Percentiles rank a stretch among this genome's conserved stretches.
Conservation (phyloP, 2,329 filamentous ascomycete species). For the Graphilbum ipis-grandicollis region DNA sequence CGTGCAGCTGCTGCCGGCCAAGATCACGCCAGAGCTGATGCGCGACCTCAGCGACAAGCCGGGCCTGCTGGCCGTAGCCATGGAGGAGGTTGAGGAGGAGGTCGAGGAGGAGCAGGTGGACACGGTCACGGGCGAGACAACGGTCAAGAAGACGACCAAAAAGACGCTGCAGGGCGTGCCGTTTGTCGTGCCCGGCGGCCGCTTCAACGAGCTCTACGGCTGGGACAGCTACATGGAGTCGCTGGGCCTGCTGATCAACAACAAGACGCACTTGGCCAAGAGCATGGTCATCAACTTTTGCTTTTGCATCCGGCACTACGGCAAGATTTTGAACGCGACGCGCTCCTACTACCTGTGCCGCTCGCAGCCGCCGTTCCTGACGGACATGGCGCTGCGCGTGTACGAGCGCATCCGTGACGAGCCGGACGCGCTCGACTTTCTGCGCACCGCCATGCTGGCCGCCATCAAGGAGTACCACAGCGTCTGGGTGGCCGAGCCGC, state of each 20-base stretch:
- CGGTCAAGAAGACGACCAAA: no score
- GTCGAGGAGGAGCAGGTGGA: conserved; percentile 49
- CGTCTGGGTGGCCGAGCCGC: conserved; percentile 68
- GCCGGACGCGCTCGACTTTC: conserved; percentile 62
- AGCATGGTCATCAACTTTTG: conserved; percentile 93
- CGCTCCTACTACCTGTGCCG: conserved; percentile 88
- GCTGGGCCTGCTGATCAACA: conserved; percentile 70
- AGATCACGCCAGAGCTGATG: conserved; percentile 67
- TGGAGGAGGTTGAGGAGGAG: conserved; percentile 57
- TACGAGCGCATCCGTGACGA: conserved; percentile 89
- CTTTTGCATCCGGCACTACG: conserved; percentile 96
- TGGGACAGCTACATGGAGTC: conserved; percentile 99
- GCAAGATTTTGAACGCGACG: conserved; percentile 95
- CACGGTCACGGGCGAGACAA: conserved; percentile 47
- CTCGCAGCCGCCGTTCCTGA: conserved; percentile 91
- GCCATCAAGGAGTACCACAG: conserved; percentile 95
- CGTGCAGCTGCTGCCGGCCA: conserved; percentile 60
- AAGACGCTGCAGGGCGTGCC: conserved; percentile 63
- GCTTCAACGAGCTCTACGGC: conserved; percentile 96
- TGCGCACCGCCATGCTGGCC: conserved; percentile 63
- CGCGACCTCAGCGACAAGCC: conserved; percentile 73
- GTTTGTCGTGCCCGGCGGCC: conserved; percentile 91
- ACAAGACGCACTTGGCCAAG: conserved; percentile 75
- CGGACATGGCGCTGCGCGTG: conserved; percentile 88
- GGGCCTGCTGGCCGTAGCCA: conserved; percentile 75